A percentile compares a stretch with the other conserved stretches of the same genome.
Conservation (phyloP, 108 stramenopile species). For the Thalassiosira profunda region DNA sequence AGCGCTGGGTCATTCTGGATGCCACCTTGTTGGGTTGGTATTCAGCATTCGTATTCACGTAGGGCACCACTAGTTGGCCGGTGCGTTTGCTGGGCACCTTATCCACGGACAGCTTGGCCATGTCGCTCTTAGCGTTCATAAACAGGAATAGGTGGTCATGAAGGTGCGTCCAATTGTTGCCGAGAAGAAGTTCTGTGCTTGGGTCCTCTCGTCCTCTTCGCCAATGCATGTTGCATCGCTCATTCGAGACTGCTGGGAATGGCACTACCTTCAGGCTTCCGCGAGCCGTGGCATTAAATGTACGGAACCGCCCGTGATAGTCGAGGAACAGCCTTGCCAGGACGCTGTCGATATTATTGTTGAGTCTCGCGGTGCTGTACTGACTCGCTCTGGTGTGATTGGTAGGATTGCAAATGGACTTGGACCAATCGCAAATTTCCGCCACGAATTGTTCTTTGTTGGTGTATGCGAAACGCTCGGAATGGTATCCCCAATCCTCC, state of each 20-base stretch:
- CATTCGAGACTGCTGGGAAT: neutral
- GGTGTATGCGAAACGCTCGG: neutral
- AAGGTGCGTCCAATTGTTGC: too few relatives aligned
- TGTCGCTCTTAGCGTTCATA: too few relatives aligned
- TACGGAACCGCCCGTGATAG: neutral
- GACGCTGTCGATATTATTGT: neutral
- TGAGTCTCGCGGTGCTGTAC: neutral
- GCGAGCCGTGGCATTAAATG: neutral
- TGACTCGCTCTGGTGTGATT: neutral
- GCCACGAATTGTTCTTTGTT: neutral
- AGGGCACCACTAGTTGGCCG: neutral
- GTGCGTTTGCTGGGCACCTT: too few relatives aligned
- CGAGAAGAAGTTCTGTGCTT: neutral
- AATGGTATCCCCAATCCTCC: neutral
- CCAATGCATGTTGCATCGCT: neutral
- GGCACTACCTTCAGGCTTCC: neutral
- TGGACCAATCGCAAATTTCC: neutral
- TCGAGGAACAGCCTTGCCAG: neutral
- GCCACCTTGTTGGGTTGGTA: neutral
- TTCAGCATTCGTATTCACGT: neutral
- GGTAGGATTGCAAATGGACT: neutral
- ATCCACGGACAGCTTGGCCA: too few relatives aligned
- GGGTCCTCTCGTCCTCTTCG: neutral
- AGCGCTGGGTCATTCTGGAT: neutral
- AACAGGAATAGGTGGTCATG: too few relatives aligned